These are phyloP conservation scores for Solanum paucissectum DNA, from an alignment of 257 asterid species.

Conservation along the genomic window DNA sequence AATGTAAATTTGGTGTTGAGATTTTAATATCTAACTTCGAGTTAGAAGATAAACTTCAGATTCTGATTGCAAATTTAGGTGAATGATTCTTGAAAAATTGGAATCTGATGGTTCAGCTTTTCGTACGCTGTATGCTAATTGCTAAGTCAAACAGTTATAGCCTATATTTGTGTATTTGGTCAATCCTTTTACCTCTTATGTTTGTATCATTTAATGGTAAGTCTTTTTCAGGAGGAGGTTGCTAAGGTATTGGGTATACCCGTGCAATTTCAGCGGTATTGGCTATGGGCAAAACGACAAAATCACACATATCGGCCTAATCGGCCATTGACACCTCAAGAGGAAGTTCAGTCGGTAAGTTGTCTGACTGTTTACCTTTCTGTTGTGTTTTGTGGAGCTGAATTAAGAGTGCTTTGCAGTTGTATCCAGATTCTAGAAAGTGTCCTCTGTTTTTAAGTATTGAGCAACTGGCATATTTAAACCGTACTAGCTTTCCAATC, in stretches of 20 bases:
- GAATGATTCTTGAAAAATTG: not conserved
- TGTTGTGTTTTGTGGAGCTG: not conserved
- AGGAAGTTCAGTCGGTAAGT: conserved; percentile 71
- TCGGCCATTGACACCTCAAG: conserved; percentile 59
- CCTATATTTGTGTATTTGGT: not conserved
- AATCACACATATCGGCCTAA: conserved; percentile 88
- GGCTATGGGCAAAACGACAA: conserved; percentile 92
- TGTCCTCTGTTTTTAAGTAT: not conserved
- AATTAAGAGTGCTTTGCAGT: not conserved
- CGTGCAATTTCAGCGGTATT: conserved; percentile 66
- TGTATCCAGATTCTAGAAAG: not conserved
- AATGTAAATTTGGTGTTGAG: not conserved
- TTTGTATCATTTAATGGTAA: not conserved
- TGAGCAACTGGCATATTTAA: not conserved
- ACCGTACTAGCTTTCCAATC: not conserved
- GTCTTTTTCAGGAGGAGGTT: conserved; percentile 59
- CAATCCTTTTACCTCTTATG: not conserved
- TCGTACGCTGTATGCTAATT: not conserved
- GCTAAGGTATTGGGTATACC: conserved; percentile 78
- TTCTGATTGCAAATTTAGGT: conserved; percentile 1
- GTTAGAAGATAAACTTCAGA: not conserved
- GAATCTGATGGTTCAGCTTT: not conserved
- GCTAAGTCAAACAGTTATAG: not conserved
- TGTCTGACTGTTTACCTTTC: conserved; percentile 1
- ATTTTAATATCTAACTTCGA: not conserved